These are phyloP conservation scores for Candolleomyces aberdarensis DNA, from an alignment of 768 basidiomycete species.

Conservation along the genomic window DNA sequence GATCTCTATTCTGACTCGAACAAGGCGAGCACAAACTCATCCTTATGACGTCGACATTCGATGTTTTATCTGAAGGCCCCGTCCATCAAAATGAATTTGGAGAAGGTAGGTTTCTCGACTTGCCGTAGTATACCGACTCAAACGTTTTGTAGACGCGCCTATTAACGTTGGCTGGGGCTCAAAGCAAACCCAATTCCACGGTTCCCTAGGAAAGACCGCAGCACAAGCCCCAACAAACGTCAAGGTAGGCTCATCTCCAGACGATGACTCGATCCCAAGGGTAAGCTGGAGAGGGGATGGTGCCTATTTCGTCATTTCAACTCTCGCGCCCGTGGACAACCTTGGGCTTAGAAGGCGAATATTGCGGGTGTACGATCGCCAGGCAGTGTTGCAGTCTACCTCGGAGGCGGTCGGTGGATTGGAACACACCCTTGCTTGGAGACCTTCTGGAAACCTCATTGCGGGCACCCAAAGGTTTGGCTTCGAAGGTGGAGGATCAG, in stretches of 20 bases:
- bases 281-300: conserved; percentile 96
- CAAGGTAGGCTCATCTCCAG: conserved; percentile 52
- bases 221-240: conserved; percentile 50
- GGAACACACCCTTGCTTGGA: conserved; percentile 79
- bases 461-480: conserved; percentile 77
- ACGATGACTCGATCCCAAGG: conserved; percentile 68
- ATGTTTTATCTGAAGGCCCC: conserved; percentile 77
- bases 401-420: conserved; percentile 82
- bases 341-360: conserved; percentile 40
- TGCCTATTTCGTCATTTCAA: conserved; percentile 81
- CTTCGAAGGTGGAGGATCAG: conserved; percentile 64
- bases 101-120: conserved; percentile 50
- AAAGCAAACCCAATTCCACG: conserved; percentile 96
- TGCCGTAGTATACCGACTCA: neutral
- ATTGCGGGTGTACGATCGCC: conserved; percentile 73
- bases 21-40: conserved; percentile 76
- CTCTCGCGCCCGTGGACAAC: conserved; percentile 45
- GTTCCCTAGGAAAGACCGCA: conserved; percentile 85
- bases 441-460: conserved; percentile 86
- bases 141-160: conserved; percentile 59
- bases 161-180: conserved; percentile 99
- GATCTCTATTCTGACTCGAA: neutral
- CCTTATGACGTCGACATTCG: conserved; percentile 86
- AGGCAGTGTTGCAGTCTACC: conserved; percentile 75
- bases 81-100: conserved; percentile 79